A percentile compares a stretch with the other conserved stretches of the same genome.
Evolutionary conservation across 345 rosid species (phyloP).

Genomic region (Toxicodendron radicans): DNA sequence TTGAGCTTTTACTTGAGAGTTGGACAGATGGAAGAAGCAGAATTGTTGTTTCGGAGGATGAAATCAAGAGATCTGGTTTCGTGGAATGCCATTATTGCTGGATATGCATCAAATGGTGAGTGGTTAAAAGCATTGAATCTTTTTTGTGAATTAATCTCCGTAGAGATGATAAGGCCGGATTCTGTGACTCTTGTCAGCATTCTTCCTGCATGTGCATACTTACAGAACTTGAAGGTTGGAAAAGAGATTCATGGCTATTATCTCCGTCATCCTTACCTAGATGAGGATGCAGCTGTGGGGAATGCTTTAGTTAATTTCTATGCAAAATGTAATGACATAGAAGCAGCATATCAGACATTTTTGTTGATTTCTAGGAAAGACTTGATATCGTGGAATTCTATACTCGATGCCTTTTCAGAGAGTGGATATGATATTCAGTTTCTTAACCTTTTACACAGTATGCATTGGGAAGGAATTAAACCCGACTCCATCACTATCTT

Average conservation of each 20-base stretch:
- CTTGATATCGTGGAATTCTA: constrained; percentile 64
- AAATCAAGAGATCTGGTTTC: constrained; percentile 71
- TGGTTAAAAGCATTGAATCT: constrained; percentile 60
- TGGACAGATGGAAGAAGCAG: constrained; percentile 57
- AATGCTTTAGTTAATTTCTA: constrained; percentile 67
- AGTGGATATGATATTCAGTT: constrained; percentile 37
- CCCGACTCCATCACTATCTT: constrained; percentile 55
- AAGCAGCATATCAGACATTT: constrained; percentile 52
- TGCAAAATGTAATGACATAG: constrained; percentile 51
- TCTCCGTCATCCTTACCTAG: constrained; percentile 40
- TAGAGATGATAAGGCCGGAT: constrained; percentile 46
- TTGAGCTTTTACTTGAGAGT: constrained; percentile 68
- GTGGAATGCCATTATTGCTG: constrained; percentile 81
- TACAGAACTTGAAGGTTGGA: constrained; percentile 43
- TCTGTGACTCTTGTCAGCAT: constrained; percentile 63
- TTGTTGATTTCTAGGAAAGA: constrained; percentile 43
- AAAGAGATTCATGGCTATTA: constrained; percentile 51
- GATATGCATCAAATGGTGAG: constrained; percentile 60
- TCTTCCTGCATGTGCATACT: constrained; percentile 70
- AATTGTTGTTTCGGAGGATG: constrained; percentile 58
- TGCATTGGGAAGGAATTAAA: constrained; percentile 48
- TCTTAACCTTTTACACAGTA: constrained; percentile 42
- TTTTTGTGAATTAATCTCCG: constrained; percentile 46
- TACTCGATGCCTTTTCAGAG: constrained; percentile 53
- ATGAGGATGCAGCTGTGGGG: constrained; percentile 38